These are phyloP conservation scores for Chimonanthus praecox DNA, from an alignment of 164 flowering plant genomes.

Conservation along the genomic window DNA sequence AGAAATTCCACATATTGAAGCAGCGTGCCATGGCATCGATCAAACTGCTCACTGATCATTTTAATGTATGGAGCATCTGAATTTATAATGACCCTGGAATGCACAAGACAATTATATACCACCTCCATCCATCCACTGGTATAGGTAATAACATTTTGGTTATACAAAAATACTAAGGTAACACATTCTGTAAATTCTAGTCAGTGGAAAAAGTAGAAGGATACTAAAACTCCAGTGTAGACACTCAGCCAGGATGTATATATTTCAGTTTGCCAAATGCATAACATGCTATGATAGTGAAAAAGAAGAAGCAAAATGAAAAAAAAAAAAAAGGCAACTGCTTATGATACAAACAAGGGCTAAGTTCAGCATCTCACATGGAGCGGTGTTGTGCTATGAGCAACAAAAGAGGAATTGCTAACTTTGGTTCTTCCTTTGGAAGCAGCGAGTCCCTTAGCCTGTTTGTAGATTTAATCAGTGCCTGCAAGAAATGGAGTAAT, in stretches of 20 bases:
- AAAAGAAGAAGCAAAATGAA: not conserved
- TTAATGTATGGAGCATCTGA: slow-evolving; percentile 93
- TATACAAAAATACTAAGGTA: not conserved
- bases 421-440: slow-evolving; percentile 86
- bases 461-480: slow-evolving; percentile 79
- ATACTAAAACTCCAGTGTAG: no score
- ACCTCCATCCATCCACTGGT: not conserved
- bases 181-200: not conserved
- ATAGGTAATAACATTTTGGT: not conserved
- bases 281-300: not conserved
- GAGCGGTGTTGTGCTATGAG: slow-evolving; percentile 97
- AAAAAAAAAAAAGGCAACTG: not conserved
- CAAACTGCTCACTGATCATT: slow-evolving; percentile 97
- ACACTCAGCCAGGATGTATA: no score
- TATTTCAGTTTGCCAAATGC: no score
- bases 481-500: slow-evolving; percentile 40
- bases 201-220: no score
- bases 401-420: slow-evolving; percentile 89
- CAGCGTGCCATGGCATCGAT: slow-evolving; percentile 96
- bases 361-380: slow-evolving; percentile 46
- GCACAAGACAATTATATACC: slow-evolving; percentile 10
- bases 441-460: slow-evolving; percentile 86
- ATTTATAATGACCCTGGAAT: slow-evolving; percentile 74
- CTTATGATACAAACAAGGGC: not conserved
- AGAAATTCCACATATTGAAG: slow-evolving; percentile 97